Conservation (phyloP, 352 stramenopile species). For the Phytophthora palmivora region DNA sequence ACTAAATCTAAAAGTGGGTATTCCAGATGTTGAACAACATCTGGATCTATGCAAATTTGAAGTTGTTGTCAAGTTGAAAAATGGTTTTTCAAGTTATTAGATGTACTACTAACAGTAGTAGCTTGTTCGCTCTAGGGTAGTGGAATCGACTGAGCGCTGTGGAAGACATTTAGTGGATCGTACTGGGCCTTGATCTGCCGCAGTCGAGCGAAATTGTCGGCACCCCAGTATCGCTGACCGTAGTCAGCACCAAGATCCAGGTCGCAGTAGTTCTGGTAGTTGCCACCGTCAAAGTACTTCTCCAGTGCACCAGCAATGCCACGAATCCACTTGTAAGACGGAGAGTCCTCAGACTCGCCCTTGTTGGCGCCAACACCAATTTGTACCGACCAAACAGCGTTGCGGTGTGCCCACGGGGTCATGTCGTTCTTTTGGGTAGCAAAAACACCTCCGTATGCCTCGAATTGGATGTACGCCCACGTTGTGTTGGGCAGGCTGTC, state of each 20-base stretch:
- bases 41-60: no score
- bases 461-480: slow-evolving; percentile 60
- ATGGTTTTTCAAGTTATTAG: no score
- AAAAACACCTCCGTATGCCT: slow-evolving; percentile 60
- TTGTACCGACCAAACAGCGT: slow-evolving; percentile 60
- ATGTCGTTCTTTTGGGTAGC: slow-evolving; percentile 48
- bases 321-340: slow-evolving; percentile 52
- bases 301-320: slow-evolving; percentile 42
- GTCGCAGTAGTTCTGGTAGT: slow-evolving; percentile 74
- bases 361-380: slow-evolving; percentile 49
- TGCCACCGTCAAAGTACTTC: slow-evolving; percentile 52
- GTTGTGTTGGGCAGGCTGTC: slow-evolving; percentile 47
- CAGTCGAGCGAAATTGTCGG: slow-evolving; percentile 55
- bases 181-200: slow-evolving; percentile 58
- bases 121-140: slow-evolving; percentile 34
- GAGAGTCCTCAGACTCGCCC: slow-evolving; percentile 43
- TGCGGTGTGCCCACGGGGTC: slow-evolving; percentile 52
- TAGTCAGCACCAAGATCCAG: slow-evolving; percentile 54
- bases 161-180: slow-evolving; percentile 58
- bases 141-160: slow-evolving; percentile 64
- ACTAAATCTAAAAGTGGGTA: no score
- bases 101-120: no score
- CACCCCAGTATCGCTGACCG: slow-evolving; percentile 55
- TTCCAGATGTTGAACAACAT: no score
- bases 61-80: no score